Evolutionary conservation across 768 basidiomycete genomes (phyloP), one percentile per base, ranked within the genome.

Genomic region (Dentipellis fragilis): DNA sequence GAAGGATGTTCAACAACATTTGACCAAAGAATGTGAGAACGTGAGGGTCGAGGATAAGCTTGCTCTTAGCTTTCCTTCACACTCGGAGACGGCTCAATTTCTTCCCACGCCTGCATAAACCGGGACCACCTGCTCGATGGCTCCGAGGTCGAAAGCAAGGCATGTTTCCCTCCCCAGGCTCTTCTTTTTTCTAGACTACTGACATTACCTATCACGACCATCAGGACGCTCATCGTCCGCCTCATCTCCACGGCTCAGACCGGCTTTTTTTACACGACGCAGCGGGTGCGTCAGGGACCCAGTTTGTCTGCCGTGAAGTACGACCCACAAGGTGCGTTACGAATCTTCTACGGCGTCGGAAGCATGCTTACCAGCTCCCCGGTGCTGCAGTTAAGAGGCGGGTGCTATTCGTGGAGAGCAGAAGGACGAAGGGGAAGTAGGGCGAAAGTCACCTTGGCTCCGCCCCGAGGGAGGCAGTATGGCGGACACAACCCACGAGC

Each of bases 231-330:
- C 54, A 84, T 95, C 54, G 84, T 94, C 52, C 87, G 90, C 49
- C 77, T 95, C 62, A 83, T 94, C 57, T 94, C 93, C 12, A 91
- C 91, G 0, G 93, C 93, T 0, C 85, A 90, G 69, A 94, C 92
- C 1, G 92, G 93, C 10, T 92, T 80, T 73, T 93, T 93, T 69
- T 95, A 94, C 71, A 90, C 89, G 19, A 87, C 87, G 2, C 79
- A 84, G 59, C 80, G 93, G 19, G 71, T 85, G 42, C 79, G 93
- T 10, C 69, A 79, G 64, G 86, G 84, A 2, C 83, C 89, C n/a
- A 87, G 80, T 68, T 71, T 95, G 51, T 84, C 89, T 8, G 85
- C 89, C n/a, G 86, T 94, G 63, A 95, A 94, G 69, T 94, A 93
- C 67, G 93, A 95, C 65, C 90, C 91, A 1, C 72, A 74, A 65